These are phyloP conservation scores for Saccharomyces hybrid DNA, from an alignment of 1,139 yeast genomes.

Conservation along the genomic window DNA sequence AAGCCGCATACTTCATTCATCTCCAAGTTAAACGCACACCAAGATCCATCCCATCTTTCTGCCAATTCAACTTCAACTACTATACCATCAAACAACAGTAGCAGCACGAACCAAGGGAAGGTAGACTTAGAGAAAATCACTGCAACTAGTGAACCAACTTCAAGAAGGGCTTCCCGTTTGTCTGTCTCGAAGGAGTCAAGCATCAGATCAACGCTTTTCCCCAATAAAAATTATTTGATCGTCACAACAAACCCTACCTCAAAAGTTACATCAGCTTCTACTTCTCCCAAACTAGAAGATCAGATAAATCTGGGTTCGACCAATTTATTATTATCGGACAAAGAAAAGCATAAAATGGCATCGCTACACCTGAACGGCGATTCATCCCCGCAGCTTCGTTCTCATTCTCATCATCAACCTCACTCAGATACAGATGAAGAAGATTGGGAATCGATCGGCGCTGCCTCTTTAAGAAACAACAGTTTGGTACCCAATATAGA, in stretches of 20 bases:
- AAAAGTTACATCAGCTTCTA: neutral
- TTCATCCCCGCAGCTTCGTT: neutral
- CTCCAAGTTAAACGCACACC: constrained; percentile 3
- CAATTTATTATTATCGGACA: neutral
- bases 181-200: constrained; percentile 20
- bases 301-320: neutral
- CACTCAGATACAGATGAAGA: constrained; percentile 77
- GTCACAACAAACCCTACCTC: neutral
- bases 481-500: constrained; percentile 12
- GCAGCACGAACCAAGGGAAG: constrained; percentile 7
- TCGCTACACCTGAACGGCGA: neutral
- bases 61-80: neutral
- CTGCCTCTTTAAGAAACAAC: constrained; percentile 46
- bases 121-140: constrained; percentile 11
- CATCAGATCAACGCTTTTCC: constrained; percentile 16
- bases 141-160: constrained; percentile 8
- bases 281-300: constrained; percentile 4
- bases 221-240: constrained; percentile 7
- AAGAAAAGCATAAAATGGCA: neutral
- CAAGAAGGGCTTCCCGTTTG: constrained; percentile 16
- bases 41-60: constrained; percentile 1
- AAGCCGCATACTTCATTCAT: constrained; percentile 5
- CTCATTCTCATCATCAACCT: constrained; percentile 4
- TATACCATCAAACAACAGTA: neutral
- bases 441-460: constrained; percentile 89